These are phyloP conservation scores for Skeletonema costatum DNA, from an alignment of 108 stramenopile species.

Conservation along the genomic window DNA sequence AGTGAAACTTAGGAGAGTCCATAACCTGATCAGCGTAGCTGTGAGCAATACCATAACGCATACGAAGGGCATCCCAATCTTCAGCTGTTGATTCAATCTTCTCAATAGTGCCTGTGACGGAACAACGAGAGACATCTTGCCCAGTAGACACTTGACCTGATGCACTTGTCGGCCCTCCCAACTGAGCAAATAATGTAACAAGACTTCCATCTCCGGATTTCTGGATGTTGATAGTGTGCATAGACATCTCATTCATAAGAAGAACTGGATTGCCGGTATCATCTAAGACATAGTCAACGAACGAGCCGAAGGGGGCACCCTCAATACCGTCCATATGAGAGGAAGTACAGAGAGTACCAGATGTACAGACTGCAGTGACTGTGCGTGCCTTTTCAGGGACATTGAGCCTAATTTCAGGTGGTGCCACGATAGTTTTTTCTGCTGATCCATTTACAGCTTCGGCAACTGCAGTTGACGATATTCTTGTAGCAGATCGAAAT, in stretches of 20 bases:
- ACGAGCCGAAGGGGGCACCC: slow-evolving; percentile 93
- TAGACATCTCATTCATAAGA: slow-evolving; percentile 93
- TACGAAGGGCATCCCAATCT: slow-evolving; percentile 87
- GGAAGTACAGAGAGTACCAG: slow-evolving; percentile 86
- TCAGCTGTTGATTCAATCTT: slow-evolving; percentile 68
- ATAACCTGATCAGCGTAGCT: slow-evolving; percentile 96
- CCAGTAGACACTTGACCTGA: slow-evolving; percentile 42
- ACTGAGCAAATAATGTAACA: slow-evolving; percentile 84
- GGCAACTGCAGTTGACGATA: slow-evolving; percentile 39
- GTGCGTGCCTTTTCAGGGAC: slow-evolving; percentile 88
- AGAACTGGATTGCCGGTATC: slow-evolving; percentile 91
- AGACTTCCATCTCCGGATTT: slow-evolving; percentile 44
- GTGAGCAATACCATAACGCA: slow-evolving; percentile 92
- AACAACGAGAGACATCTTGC: slow-evolving; percentile 93
- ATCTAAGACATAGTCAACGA: slow-evolving; percentile 97
- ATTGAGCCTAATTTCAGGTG: slow-evolving; percentile 73
- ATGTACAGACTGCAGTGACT: slow-evolving; percentile 81
- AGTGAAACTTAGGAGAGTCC: slow-evolving; percentile 92
- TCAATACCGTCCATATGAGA: slow-evolving; percentile 79
- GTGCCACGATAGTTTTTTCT: slow-evolving; percentile 12
- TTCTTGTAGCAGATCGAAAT: slow-evolving; percentile 28
- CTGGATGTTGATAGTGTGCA: slow-evolving; percentile 95
- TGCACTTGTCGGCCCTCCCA: slow-evolving; percentile 40
- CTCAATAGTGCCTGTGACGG: slow-evolving; percentile 84
- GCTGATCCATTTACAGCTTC: slow-evolving; percentile 35